A percentile compares a stretch with the other conserved stretches of the same genome.
Conservation (phyloP, 1,139 yeast genomes). For the Debaryomyces singareniensis region DNA sequence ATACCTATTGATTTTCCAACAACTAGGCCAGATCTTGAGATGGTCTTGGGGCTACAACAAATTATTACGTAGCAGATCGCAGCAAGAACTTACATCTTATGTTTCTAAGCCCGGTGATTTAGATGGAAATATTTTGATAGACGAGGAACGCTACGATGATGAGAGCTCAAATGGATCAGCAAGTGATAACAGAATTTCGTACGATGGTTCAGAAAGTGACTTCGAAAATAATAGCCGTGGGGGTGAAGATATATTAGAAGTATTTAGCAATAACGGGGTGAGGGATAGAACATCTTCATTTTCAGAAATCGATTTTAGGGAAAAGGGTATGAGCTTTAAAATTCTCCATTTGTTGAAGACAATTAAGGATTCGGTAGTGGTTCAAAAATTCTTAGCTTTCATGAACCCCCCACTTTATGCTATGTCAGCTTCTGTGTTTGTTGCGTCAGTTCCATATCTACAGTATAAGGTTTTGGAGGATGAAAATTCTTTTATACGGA, state of each 20-base stretch:
- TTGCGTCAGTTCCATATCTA: constrained; percentile 73
- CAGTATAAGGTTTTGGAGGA: constrained; percentile 59
- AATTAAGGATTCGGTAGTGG: constrained; percentile 1
- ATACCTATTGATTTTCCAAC: constrained; percentile 74
- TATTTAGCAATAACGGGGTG: not conserved
- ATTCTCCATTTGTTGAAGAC: not conserved
- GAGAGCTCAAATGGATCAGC: constrained; percentile 1
- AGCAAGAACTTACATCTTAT: constrained; percentile 32
- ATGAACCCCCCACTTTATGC: constrained; percentile 97
- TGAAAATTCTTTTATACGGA: constrained; percentile 50
- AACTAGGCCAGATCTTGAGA: constrained; percentile 73
- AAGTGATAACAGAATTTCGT: constrained; percentile 6
- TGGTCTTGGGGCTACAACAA: constrained; percentile 94
- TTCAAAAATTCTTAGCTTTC: constrained; percentile 31
- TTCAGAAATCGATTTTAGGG: not conserved
- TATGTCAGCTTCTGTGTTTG: constrained; percentile 75
- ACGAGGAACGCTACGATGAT: constrained; percentile 1
- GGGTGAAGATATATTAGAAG: not conserved
- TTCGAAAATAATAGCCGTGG: not conserved
- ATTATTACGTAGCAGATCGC: constrained; percentile 48
- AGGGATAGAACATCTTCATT: not conserved
- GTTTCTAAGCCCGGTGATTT: constrained; percentile 8
- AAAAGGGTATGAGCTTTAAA: not conserved
- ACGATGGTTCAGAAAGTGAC: constrained; percentile 3
- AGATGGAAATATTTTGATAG: constrained; percentile 4